Conservation (phyloP, 202 grass and related monocot species). For the Sporobolus alterniflorus region DNA sequence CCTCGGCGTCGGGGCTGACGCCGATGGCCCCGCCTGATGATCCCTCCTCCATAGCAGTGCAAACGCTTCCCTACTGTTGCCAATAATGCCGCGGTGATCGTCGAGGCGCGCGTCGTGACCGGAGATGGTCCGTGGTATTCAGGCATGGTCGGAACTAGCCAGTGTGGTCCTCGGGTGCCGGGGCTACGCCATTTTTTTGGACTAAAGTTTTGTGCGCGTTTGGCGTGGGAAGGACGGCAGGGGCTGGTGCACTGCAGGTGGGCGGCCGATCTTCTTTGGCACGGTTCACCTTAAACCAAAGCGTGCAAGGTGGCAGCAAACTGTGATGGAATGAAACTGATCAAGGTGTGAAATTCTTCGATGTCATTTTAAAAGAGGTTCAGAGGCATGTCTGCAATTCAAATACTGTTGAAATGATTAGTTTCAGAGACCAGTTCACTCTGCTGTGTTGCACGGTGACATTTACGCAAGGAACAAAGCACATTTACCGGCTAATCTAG, state of each 20-base stretch:
- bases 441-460: not conserved
- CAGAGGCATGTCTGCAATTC: not conserved
- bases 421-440: not conserved
- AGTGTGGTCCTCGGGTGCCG: slow-evolving; percentile 13
- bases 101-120: not conserved
- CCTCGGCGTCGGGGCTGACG: not conserved
- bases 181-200: slow-evolving; percentile 34
- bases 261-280: not conserved
- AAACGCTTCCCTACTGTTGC: not conserved
- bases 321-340: not conserved
- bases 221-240: slow-evolving; percentile 66
- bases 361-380: not conserved
- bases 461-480: slow-evolving; percentile 41
- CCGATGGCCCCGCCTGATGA: not conserved
- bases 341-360: not conserved
- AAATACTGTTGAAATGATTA: not conserved
- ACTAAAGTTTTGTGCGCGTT: slow-evolving; percentile 30
- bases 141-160: not conserved
- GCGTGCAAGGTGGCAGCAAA: not conserved
- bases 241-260: slow-evolving; percentile 35
- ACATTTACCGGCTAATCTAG: not conserved
- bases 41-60: slow-evolving; percentile 4
- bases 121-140: slow-evolving; percentile 7
- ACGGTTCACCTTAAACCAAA: not conserved
- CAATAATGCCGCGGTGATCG: not conserved